These are phyloP conservation scores for Carnegiea gigantea DNA, from an alignment of 179 eudicot genomes.

Conservation along the genomic window DNA sequence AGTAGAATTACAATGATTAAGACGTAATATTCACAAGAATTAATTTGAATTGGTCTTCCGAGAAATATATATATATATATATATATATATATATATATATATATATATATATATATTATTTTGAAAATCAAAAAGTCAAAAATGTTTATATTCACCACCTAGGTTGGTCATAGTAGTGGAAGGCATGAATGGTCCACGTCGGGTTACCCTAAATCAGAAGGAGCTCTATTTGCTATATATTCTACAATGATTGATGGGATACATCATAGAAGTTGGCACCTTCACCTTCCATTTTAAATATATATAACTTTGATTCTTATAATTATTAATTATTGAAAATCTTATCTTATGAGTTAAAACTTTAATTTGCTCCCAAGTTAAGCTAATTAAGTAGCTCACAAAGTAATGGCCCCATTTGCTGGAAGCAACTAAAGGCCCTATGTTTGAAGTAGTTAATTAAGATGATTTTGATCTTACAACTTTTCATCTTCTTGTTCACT, in stretches of 20 bases:
- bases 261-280: not conserved
- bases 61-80: not conserved
- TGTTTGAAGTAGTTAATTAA: no score
- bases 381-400: not conserved
- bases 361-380: slow-evolving; percentile 10
- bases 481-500: not conserved
- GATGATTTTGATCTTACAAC: not conserved
- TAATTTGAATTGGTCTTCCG: not conserved
- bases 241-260: not conserved
- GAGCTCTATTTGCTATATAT: not conserved
- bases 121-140: not conserved
- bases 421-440: not conserved
- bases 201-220: not conserved
- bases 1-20: not conserved
- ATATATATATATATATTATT: not conserved
- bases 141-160: not conserved
- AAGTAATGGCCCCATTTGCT: slow-evolving; percentile 9
- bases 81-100: no score
- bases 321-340: not conserved
- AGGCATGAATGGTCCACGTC: slow-evolving; percentile 2
- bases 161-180: slow-evolving; percentile 11
- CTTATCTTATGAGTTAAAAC: not conserved
- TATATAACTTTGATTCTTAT: not conserved
- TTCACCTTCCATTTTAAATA: not conserved
- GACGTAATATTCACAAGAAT: not conserved